Conservation (phyloP, 768 basidiomycete species). For the Xerocomellus amylosporus region DNA sequence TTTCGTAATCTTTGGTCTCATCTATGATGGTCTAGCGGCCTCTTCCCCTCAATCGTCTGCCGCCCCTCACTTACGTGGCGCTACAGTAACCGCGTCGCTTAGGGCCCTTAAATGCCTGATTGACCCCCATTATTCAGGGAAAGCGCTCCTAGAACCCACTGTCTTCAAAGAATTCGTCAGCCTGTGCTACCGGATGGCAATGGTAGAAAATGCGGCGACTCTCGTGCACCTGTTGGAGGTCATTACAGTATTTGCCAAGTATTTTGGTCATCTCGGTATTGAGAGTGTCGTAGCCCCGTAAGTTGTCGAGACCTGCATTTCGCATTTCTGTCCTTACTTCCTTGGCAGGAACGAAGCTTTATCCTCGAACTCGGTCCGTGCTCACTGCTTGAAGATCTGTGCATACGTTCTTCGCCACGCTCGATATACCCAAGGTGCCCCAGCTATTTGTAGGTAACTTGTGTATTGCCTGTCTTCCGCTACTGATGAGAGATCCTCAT, state of each 20-base stretch:
- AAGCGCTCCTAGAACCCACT: conserved; percentile 72
- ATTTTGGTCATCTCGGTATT: conserved; percentile 31
- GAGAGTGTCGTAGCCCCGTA: conserved; percentile 23
- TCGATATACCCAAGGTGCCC: conserved; percentile 52
- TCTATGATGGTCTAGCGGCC: conserved; percentile 80
- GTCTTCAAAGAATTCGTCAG: conserved; percentile 90
- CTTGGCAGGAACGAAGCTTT: conserved; percentile 31
- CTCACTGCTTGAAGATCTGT: conserved; percentile 81
- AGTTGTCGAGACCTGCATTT: background rate
- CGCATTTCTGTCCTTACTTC: background rate
- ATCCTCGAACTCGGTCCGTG: conserved; percentile 33
- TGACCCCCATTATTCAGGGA: conserved; percentile 74
- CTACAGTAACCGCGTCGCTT: conserved; percentile 59
- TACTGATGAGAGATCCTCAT: conserved; percentile 11
- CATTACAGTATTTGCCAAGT: conserved; percentile 53
- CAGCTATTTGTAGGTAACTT: conserved; percentile 46
- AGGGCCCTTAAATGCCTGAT: conserved; percentile 81
- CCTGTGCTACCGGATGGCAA: conserved; percentile 84
- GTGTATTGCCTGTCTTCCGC: background rate
- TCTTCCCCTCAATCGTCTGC: conserved; percentile 59
- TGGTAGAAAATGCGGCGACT: conserved; percentile 75
- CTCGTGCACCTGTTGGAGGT: conserved; percentile 74
- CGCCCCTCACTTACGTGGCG: conserved; percentile 39
- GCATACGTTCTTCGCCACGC: conserved; percentile 75
- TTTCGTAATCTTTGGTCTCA: conserved; percentile 88